Percentiles rank a stretch among this genome's conserved stretches.
These are phyloP conservation scores for Irpex lacteus DNA, from an alignment of 1,284 basidiomycete species.

Conservation along the genomic window DNA sequence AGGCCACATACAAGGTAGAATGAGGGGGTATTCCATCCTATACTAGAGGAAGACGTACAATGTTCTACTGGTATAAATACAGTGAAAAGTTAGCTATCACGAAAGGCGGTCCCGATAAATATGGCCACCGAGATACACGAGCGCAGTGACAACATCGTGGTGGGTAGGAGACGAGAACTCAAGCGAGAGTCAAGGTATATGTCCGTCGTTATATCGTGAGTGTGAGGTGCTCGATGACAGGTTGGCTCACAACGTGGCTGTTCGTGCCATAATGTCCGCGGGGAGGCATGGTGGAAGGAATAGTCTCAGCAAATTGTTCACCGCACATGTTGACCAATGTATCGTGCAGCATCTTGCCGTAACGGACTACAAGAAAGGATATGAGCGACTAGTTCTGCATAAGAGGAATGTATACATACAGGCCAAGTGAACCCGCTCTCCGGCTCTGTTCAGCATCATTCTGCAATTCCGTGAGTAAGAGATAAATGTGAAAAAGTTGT, in stretches of 20 bases:
- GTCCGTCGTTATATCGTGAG: not conserved
- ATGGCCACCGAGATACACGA: not conserved
- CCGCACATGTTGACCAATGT: constrained; percentile 32
- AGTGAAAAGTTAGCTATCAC: not conserved
- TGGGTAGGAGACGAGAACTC: not conserved
- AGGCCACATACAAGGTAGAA: not conserved
- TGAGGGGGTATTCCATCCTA: not conserved
- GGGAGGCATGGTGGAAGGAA: constrained; percentile 10
- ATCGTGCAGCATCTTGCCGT: constrained; percentile 59
- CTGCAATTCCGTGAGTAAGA: constrained; percentile 31
- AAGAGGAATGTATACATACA: constrained; percentile 30
- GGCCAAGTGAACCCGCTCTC: constrained; percentile 62
- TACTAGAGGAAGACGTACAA: not conserved
- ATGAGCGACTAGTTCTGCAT: not conserved
- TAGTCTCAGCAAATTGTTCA: constrained; percentile 20
- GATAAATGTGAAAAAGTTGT: not conserved
- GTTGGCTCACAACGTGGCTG: not conserved
- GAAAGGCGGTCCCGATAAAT: not conserved
- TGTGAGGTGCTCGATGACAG: constrained; percentile 8
- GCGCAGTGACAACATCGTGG: not conserved
- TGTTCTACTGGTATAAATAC: constrained; percentile 4
- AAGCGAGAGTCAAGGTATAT: not conserved
- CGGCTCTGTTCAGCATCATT: constrained; percentile 56
- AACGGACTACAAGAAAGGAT: constrained; percentile 40
- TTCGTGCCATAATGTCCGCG: constrained; percentile 7